Base-by-base conservation (phyloP, 2,329 filamentous ascomycete species). In the Calonectria ilicicola region DNA sequence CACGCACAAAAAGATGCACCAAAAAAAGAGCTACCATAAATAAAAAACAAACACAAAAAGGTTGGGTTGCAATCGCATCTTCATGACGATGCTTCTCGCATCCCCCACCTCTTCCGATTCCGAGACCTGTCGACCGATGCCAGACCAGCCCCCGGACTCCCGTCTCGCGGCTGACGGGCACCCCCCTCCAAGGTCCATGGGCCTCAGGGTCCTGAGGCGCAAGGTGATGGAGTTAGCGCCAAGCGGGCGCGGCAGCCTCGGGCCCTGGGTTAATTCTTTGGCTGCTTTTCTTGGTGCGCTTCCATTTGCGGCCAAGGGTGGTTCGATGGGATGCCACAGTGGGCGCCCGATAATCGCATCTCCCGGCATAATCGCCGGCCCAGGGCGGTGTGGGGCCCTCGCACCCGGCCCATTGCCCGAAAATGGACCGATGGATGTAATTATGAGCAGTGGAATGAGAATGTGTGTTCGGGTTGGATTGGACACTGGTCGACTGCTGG, bases 331-430 rank as follows among this genome's bases (percentile, higher is more conserved):
- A 26, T 35, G 23, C 47, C 53, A 58, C 14, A 40, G 53, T 40
- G 53, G 53, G 53, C 53, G 53, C 64, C 66, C 63, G 69, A 40
- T 72, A 70, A 49, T 74, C 63, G 56, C 66, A 72, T 72, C 69
- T 76, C 68, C 70, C 73, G 73, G 66, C 66, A 74, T 69, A 64
- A 70, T 71, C 64, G 65, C 65, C 60, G 71, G 73, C 69, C 53
- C 44, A 64, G 44, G 58, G 67, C 46, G 26, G 23, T 73, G 75
- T 76, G 73, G 74, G 70, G 65, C 72, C 46, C 65, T 29, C 29
- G 47, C 29, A 60, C 69, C 75, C 53, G 68, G 70, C 67, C 64
- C 60, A 65, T 67, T 60, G 42, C 65, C 69, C 68, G 72, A 72
- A 66, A 63, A 38, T 62, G 68, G 53, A 70, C 46, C 63, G 63